phyloP scores from a whole-genome alignment of 345 rosid species.

The Eucalyptus tenuipes region DNA sequence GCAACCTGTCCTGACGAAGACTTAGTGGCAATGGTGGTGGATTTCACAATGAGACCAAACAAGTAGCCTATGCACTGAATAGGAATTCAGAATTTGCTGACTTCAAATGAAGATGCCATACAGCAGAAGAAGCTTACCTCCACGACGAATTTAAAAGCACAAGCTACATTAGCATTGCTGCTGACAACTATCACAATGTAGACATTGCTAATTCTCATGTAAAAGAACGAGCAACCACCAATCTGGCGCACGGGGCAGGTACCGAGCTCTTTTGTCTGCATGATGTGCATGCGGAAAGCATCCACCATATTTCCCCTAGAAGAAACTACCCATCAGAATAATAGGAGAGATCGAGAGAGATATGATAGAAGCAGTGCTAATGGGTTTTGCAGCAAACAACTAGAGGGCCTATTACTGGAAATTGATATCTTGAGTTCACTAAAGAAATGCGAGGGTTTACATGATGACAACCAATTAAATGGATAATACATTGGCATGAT shows the following conservation, averaged over 20 bases:
- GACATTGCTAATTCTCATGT: slow-evolving; percentile 97
- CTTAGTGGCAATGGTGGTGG: background rate
- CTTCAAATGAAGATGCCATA: background rate
- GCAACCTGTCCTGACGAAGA: background rate
- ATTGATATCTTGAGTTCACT: background rate
- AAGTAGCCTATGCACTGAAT: background rate
- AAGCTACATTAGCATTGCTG: slow-evolving; percentile 98
- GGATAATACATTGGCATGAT: background rate
- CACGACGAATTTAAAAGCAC: slow-evolving; percentile 95
- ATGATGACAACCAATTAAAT: background rate
- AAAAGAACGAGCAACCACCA: slow-evolving; percentile 94
- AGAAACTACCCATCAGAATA: background rate
- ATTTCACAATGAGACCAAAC: background rate
- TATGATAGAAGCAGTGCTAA: background rate
- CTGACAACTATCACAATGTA: slow-evolving; percentile 97
- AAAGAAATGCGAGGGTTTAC: background rate
- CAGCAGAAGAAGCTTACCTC: slow-evolving; percentile 37
- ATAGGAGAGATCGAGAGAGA: background rate
- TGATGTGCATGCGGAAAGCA: slow-evolving; percentile 95
- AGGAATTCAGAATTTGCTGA: background rate
- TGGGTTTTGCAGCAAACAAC: background rate
- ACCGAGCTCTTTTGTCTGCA: slow-evolving; percentile 98
- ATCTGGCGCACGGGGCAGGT: slow-evolving; percentile 97
- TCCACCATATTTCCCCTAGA: slow-evolving; percentile 96
- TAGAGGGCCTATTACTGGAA: background rate